phyloP scores from a whole-genome alignment of 2,329 filamentous ascomycete species.

The Claviceps pusilla region DNA sequence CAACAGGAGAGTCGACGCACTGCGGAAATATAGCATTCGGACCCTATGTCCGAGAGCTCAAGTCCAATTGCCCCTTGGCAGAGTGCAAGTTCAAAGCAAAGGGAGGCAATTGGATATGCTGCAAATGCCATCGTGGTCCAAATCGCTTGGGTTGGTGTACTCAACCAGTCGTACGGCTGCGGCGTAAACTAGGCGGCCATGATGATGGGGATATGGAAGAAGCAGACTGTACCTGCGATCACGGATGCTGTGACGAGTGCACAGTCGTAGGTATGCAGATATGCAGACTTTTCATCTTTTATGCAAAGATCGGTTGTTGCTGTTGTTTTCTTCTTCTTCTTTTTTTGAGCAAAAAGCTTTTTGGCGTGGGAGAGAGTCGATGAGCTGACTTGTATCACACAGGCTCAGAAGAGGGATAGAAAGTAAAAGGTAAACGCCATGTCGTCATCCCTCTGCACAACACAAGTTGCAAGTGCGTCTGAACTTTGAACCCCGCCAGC shows the following conservation, averaged over 20 bases:
- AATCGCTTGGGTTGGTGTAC: slow-evolving; percentile 40
- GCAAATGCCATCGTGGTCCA: slow-evolving; percentile 33
- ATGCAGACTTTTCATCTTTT: too few relatives aligned
- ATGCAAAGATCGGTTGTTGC: too few relatives aligned
- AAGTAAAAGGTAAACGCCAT: background rate
- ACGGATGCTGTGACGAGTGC: slow-evolving; percentile 37
- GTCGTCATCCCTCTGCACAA: background rate
- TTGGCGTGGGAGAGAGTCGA: background rate
- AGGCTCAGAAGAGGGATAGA: background rate
- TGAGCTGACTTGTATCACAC: background rate
- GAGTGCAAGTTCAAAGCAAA: slow-evolving; percentile 36
- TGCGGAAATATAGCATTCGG: slow-evolving; percentile 35
- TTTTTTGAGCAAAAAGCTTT: background rate
- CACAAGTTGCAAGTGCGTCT: too few relatives aligned
- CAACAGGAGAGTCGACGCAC: slow-evolving; percentile 33
- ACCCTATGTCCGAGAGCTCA: slow-evolving; percentile 25
- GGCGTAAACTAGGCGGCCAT: slow-evolving; percentile 13
- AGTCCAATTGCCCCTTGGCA: slow-evolving; percentile 30
- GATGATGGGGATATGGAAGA: slow-evolving; percentile 20
- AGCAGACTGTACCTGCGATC: slow-evolving; percentile 30
- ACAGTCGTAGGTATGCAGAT: slow-evolving; percentile 25
- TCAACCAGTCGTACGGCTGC: slow-evolving; percentile 18
- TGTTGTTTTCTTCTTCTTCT: background rate
- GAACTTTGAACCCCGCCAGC: too few relatives aligned
- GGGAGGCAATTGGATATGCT: slow-evolving; percentile 39